phyloP scores from a whole-genome alignment of 352 stramenopile genomes.

The Globisporangium spiculum region DNA sequence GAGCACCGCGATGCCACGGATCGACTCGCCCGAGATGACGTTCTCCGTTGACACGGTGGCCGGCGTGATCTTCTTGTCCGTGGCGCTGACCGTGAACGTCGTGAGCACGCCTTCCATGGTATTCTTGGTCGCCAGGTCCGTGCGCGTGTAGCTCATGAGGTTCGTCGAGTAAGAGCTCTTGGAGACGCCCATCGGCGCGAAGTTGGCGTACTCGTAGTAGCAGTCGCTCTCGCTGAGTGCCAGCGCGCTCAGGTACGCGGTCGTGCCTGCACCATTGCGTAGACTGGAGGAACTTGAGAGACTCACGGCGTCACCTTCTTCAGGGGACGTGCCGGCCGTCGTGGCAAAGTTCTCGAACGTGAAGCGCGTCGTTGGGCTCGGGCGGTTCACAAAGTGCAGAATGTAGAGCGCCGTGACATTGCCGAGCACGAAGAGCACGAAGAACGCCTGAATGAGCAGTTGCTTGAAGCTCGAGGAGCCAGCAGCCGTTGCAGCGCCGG shows the following conservation, averaged over 20 bases:
- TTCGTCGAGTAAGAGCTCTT: slow-evolving; percentile 36
- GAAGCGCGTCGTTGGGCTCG: slow-evolving; percentile 39
- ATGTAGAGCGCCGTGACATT: slow-evolving; percentile 63
- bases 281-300: slow-evolving; percentile 32
- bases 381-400: slow-evolving; percentile 58
- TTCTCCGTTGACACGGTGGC: slow-evolving; percentile 14
- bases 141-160: slow-evolving; percentile 46
- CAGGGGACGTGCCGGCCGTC: slow-evolving; percentile 14
- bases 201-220: slow-evolving; percentile 42
- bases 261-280: slow-evolving; percentile 60
- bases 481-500: neutral
- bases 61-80: slow-evolving; percentile 33
- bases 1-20: slow-evolving; percentile 56
- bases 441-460: slow-evolving; percentile 27
- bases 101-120: slow-evolving; percentile 43
- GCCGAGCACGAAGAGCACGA: slow-evolving; percentile 54
- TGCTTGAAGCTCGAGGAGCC: slow-evolving; percentile 12
- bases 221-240: slow-evolving; percentile 20
- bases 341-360: slow-evolving; percentile 32
- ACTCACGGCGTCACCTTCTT: slow-evolving; percentile 37
- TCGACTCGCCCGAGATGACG: slow-evolving; percentile 22
- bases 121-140: slow-evolving; percentile 8
- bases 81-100: slow-evolving; percentile 31
- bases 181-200: slow-evolving; percentile 43
- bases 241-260: slow-evolving; percentile 50